These are phyloP conservation scores for Pterocarpus santalinus DNA, from an alignment of 306 rosid genomes.

Conservation along the genomic window DNA sequence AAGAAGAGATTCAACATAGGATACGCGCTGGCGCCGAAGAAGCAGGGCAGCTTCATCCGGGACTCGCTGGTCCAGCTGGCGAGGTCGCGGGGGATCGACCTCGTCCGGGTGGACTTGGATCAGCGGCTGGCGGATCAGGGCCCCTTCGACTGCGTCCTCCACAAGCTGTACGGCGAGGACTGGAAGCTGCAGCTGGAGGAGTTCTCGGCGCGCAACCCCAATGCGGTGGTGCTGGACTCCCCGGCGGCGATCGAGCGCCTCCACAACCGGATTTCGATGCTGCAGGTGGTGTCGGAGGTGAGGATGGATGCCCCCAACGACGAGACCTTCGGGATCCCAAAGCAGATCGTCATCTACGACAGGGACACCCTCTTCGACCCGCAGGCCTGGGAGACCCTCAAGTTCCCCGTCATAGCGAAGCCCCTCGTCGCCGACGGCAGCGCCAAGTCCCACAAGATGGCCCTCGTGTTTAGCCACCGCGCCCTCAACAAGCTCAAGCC, in stretches of 20 bases:
- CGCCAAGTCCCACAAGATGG: constrained; percentile 92
- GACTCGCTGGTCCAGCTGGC: constrained; percentile 71
- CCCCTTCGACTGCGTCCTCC: constrained; percentile 82
- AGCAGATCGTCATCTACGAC: constrained; percentile 88
- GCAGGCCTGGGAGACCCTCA: constrained; percentile 69
- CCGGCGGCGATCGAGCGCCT: constrained; percentile 86
- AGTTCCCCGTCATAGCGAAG: constrained; percentile 87
- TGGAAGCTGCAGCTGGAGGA: constrained; percentile 72
- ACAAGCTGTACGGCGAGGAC: constrained; percentile 80
- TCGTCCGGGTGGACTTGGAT: constrained; percentile 62
- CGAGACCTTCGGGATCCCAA: constrained; percentile 88
- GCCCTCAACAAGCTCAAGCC: constrained; percentile 77
- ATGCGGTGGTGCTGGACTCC: constrained; percentile 69
- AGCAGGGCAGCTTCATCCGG: constrained; percentile 82
- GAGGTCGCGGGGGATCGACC: constrained; percentile 72
- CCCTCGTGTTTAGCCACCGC: constrained; percentile 69
- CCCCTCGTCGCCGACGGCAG: constrained; percentile 93
- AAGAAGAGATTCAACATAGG: constrained; percentile 66
- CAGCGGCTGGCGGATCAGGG: constrained; percentile 73
- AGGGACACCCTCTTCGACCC: constrained; percentile 70
- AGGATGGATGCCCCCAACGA: constrained; percentile 49
- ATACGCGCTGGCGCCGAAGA: constrained; percentile 84
- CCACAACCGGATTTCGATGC: constrained; percentile 92
- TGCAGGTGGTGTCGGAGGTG: constrained; percentile 90
- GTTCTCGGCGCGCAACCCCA: constrained; percentile 60